Percentiles rank a stretch among this genome's conserved stretches.
phyloP scores from a whole-genome alignment of 2,329 filamentous ascomycete genomes.

The Didymella pinodella region DNA sequence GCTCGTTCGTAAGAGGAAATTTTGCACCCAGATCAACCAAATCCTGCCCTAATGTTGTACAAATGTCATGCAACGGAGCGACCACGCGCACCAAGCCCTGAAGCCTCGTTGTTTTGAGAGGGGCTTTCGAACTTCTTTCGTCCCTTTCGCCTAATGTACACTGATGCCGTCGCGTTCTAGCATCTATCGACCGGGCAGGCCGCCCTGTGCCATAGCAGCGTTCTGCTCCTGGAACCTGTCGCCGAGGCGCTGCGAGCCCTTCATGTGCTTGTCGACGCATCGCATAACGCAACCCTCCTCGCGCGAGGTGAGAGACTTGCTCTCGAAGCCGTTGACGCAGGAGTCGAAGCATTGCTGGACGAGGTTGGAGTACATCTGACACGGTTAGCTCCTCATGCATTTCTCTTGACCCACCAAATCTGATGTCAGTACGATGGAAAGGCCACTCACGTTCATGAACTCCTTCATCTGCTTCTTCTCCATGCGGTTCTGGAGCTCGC shows the following conservation, averaged over 20 bases:
- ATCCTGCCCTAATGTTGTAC: slow-evolving; percentile 25
- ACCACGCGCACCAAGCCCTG: slow-evolving; percentile 2
- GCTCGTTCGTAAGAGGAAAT: slow-evolving; percentile 18
- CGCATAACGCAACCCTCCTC: slow-evolving; percentile 93
- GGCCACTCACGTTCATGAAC: slow-evolving; percentile 84
- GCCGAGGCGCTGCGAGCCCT: slow-evolving; percentile 86
- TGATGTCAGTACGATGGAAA: slow-evolving; percentile 7
- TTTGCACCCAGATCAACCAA: slow-evolving; percentile 20
- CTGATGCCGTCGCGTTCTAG: slow-evolving; percentile 5
- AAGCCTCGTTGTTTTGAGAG: background rate
- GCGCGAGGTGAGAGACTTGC: slow-evolving; percentile 86
- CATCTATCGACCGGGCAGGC: slow-evolving; percentile 56
- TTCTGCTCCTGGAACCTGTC: slow-evolving; percentile 87
- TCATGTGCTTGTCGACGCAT: slow-evolving; percentile 96
- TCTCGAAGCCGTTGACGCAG: slow-evolving; percentile 98
- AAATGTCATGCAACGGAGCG: slow-evolving; percentile 15
- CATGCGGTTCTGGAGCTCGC: slow-evolving; percentile 92
- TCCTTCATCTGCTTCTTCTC: slow-evolving; percentile 99
- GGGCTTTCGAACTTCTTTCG: background rate
- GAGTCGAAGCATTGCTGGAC: slow-evolving; percentile 93
- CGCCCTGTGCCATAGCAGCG: slow-evolving; percentile 71
- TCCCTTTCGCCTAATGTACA: slow-evolving; percentile 10
- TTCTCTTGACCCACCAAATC: background rate
- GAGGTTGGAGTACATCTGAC: slow-evolving; percentile 74
- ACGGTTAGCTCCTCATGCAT: background rate